These are phyloP conservation scores for Zygoascus hellenicus DNA, from an alignment of 1,139 yeast species.

Conservation along the genomic window DNA sequence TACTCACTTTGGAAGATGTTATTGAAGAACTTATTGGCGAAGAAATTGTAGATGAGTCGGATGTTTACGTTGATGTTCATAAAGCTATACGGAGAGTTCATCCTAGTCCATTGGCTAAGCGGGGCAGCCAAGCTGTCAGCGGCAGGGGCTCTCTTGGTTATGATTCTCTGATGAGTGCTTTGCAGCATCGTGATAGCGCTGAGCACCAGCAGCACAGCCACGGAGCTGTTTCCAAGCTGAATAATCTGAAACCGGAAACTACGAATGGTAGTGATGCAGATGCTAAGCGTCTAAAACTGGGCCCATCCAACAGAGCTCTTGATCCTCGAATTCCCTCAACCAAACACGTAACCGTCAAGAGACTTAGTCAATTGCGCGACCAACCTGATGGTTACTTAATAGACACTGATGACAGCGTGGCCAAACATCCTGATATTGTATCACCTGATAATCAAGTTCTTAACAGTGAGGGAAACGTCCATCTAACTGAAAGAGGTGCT, in stretches of 20 bases:
- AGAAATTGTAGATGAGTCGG: slow-evolving; percentile 96
- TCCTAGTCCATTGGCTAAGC: slow-evolving; percentile 79
- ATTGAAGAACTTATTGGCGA: slow-evolving; percentile 97
- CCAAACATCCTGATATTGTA: not conserved
- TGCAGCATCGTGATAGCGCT: slow-evolving; percentile 1
- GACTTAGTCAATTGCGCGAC: slow-evolving; percentile 10
- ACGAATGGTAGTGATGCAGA: slow-evolving; percentile 2
- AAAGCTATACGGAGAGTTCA: slow-evolving; percentile 67
- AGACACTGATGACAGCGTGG: not conserved
- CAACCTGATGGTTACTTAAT: slow-evolving; percentile 1
- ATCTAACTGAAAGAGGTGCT: slow-evolving; percentile 50
- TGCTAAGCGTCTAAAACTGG: slow-evolving; percentile 27
- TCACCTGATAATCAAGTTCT: slow-evolving; percentile 4
- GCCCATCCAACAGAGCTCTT: slow-evolving; percentile 60
- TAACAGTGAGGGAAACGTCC: slow-evolving; percentile 39
- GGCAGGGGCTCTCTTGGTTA: slow-evolving; percentile 8
- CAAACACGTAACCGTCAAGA: slow-evolving; percentile 41
- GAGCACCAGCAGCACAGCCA: slow-evolving; percentile 1
- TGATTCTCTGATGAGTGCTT: slow-evolving; percentile 4
- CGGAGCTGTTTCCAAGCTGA: not conserved
- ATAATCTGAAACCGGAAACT: not conserved
- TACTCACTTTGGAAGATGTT: slow-evolving; percentile 89
- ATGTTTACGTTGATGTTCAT: slow-evolving; percentile 86
- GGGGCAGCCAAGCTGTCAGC: not conserved
- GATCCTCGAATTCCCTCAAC: slow-evolving; percentile 75